Evolutionary conservation across 768 basidiomycete species (phyloP), one percentile per base, ranked within the genome.

Genomic region (Podaxis carcinomalis): DNA sequence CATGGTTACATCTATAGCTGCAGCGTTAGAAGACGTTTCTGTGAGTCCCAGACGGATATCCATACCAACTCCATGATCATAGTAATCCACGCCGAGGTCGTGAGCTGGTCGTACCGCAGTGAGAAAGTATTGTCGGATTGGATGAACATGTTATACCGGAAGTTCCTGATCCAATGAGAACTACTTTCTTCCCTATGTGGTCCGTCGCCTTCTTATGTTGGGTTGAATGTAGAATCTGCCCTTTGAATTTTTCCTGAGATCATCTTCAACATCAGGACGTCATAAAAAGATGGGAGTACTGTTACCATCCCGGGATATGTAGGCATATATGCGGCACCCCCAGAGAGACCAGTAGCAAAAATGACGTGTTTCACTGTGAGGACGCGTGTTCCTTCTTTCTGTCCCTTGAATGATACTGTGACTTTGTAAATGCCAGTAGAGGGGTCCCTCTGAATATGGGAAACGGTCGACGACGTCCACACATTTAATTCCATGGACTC

Each of bases 121-220:
- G 5, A n/a, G 3, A 39, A 39, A 36, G 16, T 32, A 32, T 7
- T 1, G 7, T 9, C 4, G 5, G 7, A 44, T 4, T 9, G 19
- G 3, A 13, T 35, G 37, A 36, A 23, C 32, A 10, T 4, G 25
- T 56, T 14, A 66, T 16, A 81, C 81, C 80, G 28, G 84, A 85
- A 54, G 82, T 87, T 46, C 84, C 83, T n/a, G 87, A 81, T 13
- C 89, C 88, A 2, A 90, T 75, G n/a, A 90, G 76, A 1, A 89
- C 75, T 4, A 82, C 86, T 65, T 83, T 87, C 75, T 89, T 88
- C 5, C 86, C 86, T 5, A 72, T 61, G 64, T 82, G 80, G 35
- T 80, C 80, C 1, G 70, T 63, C 0, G 83, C 83, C 4, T 74
- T 73, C 21, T 76, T 80, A 69, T 83, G 83, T 19, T 77, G 62